phyloP scores from a whole-genome alignment of 2,329 filamentous ascomycete genomes.

The Alternaria sp. region DNA sequence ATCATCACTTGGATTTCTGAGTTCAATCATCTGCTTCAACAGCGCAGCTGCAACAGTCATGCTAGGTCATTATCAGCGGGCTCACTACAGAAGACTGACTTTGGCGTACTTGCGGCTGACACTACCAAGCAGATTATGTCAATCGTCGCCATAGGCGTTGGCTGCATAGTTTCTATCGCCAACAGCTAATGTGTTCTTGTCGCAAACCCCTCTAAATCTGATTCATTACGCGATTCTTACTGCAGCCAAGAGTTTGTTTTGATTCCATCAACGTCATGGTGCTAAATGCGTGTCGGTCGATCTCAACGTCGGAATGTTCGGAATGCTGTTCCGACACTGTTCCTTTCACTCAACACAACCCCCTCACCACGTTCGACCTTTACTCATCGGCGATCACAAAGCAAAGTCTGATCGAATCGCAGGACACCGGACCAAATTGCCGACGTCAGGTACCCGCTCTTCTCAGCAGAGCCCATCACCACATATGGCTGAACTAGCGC shows the following conservation, averaged over 20 bases:
- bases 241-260: not conserved
- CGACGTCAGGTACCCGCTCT: slow-evolving; percentile 7
- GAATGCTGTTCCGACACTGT: not conserved
- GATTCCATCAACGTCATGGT: not conserved
- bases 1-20: not conserved
- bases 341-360: not conserved
- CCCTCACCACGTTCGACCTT: not conserved
- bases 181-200: not conserved
- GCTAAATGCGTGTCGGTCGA: not conserved
- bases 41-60: no score
- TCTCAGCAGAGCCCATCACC: not conserved
- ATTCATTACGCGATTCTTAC: no score
- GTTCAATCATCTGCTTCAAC: no score
- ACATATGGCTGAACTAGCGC: not conserved
- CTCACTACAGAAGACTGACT: not conserved
- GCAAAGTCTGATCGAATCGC: not conserved
- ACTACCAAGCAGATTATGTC: not conserved
- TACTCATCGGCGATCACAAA: slow-evolving; percentile 3
- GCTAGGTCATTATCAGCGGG: no score
- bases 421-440: not conserved
- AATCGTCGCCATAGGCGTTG: not conserved
- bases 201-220: not conserved
- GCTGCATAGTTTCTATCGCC: not conserved
- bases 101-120: not conserved
- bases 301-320: not conserved